Evolutionary conservation across 1,139 yeast species (phyloP).

Genomic region (Kurtzmaniella quercitrusa): DNA sequence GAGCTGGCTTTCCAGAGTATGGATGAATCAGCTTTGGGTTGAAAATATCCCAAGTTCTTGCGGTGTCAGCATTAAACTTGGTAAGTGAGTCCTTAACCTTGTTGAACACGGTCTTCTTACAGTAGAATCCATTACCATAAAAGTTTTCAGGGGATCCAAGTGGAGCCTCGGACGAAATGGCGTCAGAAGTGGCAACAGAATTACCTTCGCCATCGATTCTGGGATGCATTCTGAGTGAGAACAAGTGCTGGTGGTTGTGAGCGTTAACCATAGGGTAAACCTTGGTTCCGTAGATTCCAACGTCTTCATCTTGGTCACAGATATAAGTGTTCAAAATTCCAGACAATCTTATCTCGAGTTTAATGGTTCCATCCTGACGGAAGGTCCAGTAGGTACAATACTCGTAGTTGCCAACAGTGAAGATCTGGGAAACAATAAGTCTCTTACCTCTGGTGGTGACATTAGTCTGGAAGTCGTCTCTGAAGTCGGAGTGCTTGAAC

Average conservation of each 20-base stretch:
- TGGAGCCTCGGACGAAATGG: conserved; percentile 53
- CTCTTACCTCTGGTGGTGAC: conserved; percentile 72
- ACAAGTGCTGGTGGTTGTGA: conserved; percentile 81
- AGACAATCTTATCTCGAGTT: conserved; percentile 71
- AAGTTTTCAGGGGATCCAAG: conserved; percentile 63
- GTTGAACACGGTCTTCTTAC: conserved; percentile 60
- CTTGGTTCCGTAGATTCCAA: conserved; percentile 74
- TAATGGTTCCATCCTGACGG: conserved; percentile 80
- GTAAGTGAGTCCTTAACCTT: conserved; percentile 67
- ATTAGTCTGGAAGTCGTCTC: conserved; percentile 74
- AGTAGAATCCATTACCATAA: conserved; percentile 70
- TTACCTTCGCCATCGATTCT: conserved; percentile 76
- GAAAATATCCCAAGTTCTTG: conserved; percentile 76
- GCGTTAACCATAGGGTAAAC: conserved; percentile 81
- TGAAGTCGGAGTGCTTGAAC: conserved; percentile 78
- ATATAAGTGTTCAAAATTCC: conserved; percentile 74
- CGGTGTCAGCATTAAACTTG: conserved; percentile 55
- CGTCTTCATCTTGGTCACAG: conserved; percentile 57
- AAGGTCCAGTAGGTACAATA: conserved; percentile 80
- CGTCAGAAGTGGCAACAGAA: conserved; percentile 70
- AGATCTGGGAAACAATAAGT: conserved; percentile 71
- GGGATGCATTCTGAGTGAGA: conserved; percentile 73
- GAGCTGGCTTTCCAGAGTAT: conserved; percentile 69
- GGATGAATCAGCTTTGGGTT: conserved; percentile 65
- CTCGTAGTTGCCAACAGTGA: conserved; percentile 84